Conservation (phyloP, 257 asterid species). For the Nicotiana paniculata region DNA sequence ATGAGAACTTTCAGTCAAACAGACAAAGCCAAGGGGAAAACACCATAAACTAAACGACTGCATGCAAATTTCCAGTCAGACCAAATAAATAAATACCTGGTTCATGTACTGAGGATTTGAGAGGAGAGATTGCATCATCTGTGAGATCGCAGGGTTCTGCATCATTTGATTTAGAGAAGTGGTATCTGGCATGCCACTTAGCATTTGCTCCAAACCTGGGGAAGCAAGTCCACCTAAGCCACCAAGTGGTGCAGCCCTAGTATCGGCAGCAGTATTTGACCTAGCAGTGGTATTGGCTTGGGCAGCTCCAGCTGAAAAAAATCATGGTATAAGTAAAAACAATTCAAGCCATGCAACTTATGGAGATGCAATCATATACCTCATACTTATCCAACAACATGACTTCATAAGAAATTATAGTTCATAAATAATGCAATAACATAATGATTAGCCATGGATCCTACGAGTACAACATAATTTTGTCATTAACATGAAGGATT, state of each 20-base stretch:
- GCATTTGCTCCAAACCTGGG: constrained; percentile 34
- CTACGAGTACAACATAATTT: not conserved
- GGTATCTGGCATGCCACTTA: constrained; percentile 40
- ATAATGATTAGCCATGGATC: not conserved
- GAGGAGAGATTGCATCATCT: constrained; percentile 41
- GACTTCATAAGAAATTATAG: not conserved
- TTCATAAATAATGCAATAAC: not conserved
- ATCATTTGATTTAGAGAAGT: constrained; percentile 35
- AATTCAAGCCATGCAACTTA: not conserved
- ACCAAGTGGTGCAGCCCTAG: constrained; percentile 27
- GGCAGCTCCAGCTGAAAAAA: constrained; percentile 35
- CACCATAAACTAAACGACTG: not conserved
- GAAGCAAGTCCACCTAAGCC: constrained; percentile 37
- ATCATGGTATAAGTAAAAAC: not conserved
- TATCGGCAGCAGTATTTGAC: constrained; percentile 28
- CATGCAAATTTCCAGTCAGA: not conserved
- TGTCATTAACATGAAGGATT: not conserved
- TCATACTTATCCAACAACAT: not conserved
- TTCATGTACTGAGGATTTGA: constrained; percentile 53
- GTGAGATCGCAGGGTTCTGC: constrained; percentile 50
- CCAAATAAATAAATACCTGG: constrained; percentile 32
- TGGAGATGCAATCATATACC: not conserved
- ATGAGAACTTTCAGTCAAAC: not conserved
- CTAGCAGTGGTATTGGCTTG: constrained; percentile 32
- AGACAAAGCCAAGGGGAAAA: not conserved